Percentiles rank a stretch among this genome's conserved stretches.
Evolutionary conservation across 1,139 yeast species (phyloP).

Genomic region (Eremothecium gossypii): DNA sequence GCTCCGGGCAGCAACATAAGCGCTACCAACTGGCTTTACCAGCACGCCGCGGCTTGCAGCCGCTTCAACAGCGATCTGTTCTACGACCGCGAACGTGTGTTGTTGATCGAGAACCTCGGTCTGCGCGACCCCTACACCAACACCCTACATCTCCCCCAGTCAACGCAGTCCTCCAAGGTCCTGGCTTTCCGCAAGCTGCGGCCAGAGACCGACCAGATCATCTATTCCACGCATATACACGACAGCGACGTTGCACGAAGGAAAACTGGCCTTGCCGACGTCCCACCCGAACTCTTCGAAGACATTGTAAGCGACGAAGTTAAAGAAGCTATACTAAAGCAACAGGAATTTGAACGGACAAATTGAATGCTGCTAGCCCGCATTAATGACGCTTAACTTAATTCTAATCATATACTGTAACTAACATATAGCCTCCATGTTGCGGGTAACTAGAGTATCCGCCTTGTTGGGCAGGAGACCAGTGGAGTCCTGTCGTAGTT

Average conservation of each 20-base stretch:
- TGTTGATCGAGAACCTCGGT: slow-evolving; percentile 43
- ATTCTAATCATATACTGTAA: too few species aligned
- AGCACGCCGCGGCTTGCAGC: slow-evolving; percentile 69
- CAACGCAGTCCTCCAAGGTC: slow-evolving; percentile 58
- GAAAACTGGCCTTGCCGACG: slow-evolving; percentile 52
- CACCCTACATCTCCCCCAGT: slow-evolving; percentile 57
- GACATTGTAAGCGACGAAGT: slow-evolving; percentile 50
- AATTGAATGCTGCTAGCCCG: background rate
- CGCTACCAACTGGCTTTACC: slow-evolving; percentile 79
- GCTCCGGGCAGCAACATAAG: slow-evolving; percentile 37
- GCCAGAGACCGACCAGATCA: slow-evolving; percentile 27
- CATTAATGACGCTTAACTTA: too few species aligned
- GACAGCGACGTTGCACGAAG: slow-evolving; percentile 39
- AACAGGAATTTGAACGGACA: slow-evolving; percentile 46
- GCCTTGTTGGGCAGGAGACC: too few species aligned
- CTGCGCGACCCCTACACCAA: slow-evolving; percentile 79
- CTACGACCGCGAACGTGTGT: slow-evolving; percentile 46
- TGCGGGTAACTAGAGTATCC: too few species aligned
- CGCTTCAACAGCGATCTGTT: slow-evolving; percentile 56
- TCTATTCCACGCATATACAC: slow-evolving; percentile 44
- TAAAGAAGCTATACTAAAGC: slow-evolving; percentile 53
- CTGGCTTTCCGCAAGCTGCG: slow-evolving; percentile 22
- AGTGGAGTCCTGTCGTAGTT: too few species aligned
- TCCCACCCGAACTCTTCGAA: slow-evolving; percentile 49
- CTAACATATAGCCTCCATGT: too few species aligned